Conservation (phyloP, 805 yeast genomes). For the Candida silvicultrix region DNA sequence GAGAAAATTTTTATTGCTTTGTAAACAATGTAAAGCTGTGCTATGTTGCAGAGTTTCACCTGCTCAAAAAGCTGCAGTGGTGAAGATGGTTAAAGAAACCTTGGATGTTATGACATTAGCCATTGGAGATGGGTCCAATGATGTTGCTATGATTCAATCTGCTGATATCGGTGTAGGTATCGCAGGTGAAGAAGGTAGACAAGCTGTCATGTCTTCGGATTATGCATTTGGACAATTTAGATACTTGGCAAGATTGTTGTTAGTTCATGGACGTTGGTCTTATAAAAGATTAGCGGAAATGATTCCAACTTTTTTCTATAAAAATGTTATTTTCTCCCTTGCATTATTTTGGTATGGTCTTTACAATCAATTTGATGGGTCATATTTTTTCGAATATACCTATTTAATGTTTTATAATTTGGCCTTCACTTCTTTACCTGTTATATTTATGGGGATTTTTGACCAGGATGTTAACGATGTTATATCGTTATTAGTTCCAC, state of each 20-base stretch:
- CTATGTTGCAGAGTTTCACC: conserved; percentile 87
- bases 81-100: conserved; percentile 65
- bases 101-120: conserved; percentile 80
- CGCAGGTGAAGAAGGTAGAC: conserved; percentile 89
- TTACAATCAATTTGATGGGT: conserved; percentile 69
- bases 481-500: conserved; percentile 67
- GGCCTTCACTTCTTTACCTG: conserved; percentile 79
- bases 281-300: conserved; percentile 76
- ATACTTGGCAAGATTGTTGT: conserved; percentile 54
- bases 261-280: conserved; percentile 86
- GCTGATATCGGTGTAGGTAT: conserved; percentile 88
- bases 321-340: conserved; percentile 68
- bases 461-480: conserved; percentile 76
- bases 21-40: conserved; percentile 78
- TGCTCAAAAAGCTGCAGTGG: conserved; percentile 82
- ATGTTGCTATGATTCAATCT: conserved; percentile 87
- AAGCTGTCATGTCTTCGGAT: conserved; percentile 85
- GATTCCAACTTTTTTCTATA: conserved; percentile 78
- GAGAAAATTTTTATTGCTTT: conserved; percentile 58
- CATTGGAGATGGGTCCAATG: conserved; percentile 86
- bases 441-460: conserved; percentile 68
- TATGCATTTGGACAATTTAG: conserved; percentile 83
- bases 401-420: conserved; percentile 74
- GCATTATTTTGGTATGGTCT: conserved; percentile 80
- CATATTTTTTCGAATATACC: conserved; percentile 74